Evolutionary conservation across 2,329 filamentous ascomycete species (phyloP), one percentile per base, ranked within the genome.

Genomic region (Nemania serpens): DNA sequence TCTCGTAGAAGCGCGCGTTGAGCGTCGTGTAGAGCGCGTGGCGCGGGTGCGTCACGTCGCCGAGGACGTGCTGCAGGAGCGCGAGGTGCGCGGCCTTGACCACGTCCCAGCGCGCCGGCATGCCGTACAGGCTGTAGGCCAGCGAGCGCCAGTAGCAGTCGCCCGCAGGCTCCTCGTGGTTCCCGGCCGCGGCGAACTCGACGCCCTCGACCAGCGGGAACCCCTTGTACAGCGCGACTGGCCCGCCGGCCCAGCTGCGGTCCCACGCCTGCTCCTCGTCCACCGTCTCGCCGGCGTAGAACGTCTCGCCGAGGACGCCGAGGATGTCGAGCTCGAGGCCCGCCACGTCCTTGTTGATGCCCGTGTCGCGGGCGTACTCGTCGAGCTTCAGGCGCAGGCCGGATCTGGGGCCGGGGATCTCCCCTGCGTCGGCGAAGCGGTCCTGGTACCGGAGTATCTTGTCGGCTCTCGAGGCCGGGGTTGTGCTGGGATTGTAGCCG

Each of bases 51-150:
- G 50, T 25, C 6, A 41, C 22, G 48, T 67, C 61, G 2, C 25
- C 18, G 9, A 76, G 65, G 3, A 74, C 69, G 20, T 65, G 61
- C 52, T 69, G 56, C n/a, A 74, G 41, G 54, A 68, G 70, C 10
- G 33, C 62, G 4, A 74, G 68, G 55, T 76, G 75, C 49, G 75
- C 73, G 10, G 73, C 72, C 62, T 76, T 76, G 58, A 75, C 69
- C 2, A 73, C 58, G 12, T 69, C 49, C 71, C 70, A 73, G 42
- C 62, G 62, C 20, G 46, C 29, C 9, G 64, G 46, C 12, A 58
- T 63, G 22, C 73, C 74, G 53, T 75, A 73, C 3, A 75, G 29
- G 13, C 58, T 60, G 11, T 70, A 65, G 5, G 73, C 67, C 6
- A 75, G 34, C 9, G 73, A 63, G 36, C 70, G 66, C 72, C 73